These are phyloP conservation scores for Botrytis deweyae DNA, from an alignment of 2,329 filamentous ascomycete species.

Conservation along the genomic window DNA sequence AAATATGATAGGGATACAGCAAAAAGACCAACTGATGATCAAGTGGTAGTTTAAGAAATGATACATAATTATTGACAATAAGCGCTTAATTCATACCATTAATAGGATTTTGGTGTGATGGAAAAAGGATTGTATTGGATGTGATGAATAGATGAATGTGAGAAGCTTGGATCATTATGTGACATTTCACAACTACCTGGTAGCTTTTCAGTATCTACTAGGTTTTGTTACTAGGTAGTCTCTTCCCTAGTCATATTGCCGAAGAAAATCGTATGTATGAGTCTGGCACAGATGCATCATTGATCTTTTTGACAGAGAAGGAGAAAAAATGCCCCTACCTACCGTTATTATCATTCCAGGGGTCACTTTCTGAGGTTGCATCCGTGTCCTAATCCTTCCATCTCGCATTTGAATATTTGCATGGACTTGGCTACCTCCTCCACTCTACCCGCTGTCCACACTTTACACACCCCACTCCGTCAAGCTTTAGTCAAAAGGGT, in stretches of 20 bases:
- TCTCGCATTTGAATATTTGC: conserved; percentile 7
- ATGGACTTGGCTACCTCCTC: conserved; percentile 14
- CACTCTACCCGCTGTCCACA: conserved; percentile 8
- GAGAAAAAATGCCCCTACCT: background rate
- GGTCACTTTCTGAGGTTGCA: background rate
- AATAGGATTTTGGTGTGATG: conserved; percentile 17
- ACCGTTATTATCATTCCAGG: conserved; percentile 11
- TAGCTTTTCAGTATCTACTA: background rate
- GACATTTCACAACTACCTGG: background rate
- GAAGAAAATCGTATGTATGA: background rate
- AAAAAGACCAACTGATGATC: background rate
- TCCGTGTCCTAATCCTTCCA: conserved; percentile 7
- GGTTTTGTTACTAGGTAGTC: background rate
- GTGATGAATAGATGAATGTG: background rate
- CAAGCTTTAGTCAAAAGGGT: background rate
- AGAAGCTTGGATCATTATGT: conserved; percentile 11
- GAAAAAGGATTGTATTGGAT: conserved; percentile 14
- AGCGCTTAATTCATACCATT: conserved; percentile 21
- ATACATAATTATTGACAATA: conserved; percentile 19
- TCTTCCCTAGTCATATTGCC: background rate
- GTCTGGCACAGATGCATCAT: conserved; percentile 1
- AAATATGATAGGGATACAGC: background rate
- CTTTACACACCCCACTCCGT: background rate
- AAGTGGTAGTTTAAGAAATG: conserved; percentile 11
- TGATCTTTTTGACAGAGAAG: conserved; percentile 4